These are phyloP conservation scores for Penicillium freii DNA, from an alignment of 2,329 filamentous ascomycete species.

Conservation along the genomic window DNA sequence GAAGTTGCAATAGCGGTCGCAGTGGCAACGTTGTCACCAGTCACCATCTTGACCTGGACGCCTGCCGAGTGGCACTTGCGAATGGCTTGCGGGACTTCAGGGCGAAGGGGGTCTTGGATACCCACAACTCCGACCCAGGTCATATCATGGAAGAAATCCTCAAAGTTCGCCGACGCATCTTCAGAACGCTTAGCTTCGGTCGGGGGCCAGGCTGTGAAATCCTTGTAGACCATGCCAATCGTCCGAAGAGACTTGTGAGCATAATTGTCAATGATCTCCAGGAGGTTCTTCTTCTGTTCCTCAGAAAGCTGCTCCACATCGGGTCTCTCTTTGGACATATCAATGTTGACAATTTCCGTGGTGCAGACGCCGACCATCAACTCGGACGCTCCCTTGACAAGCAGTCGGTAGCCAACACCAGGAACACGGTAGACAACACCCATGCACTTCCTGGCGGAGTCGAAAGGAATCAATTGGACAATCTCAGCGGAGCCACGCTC, in stretches of 20 bases:
- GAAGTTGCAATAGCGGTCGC: slow-evolving; percentile 71
- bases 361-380: slow-evolving; percentile 43
- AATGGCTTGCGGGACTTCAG: slow-evolving; percentile 67
- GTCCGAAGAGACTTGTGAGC: slow-evolving; percentile 65
- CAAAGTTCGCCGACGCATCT: slow-evolving; percentile 62
- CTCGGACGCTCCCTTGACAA: slow-evolving; percentile 51
- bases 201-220: slow-evolving; percentile 69
- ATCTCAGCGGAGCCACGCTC: slow-evolving; percentile 61
- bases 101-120: slow-evolving; percentile 71
- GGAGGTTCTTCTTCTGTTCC: slow-evolving; percentile 26
- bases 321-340: slow-evolving; percentile 25
- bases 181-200: slow-evolving; percentile 54
- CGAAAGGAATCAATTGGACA: slow-evolving; percentile 70
- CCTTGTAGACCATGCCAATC: slow-evolving; percentile 70
- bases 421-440: slow-evolving; percentile 46
- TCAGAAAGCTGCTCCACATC: slow-evolving; percentile 27
- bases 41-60: slow-evolving; percentile 72
- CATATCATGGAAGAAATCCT: slow-evolving; percentile 69
- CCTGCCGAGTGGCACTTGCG: slow-evolving; percentile 65
- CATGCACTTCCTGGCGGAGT: slow-evolving; percentile 70
- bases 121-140: slow-evolving; percentile 70
- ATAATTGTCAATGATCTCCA: slow-evolving; percentile 43
- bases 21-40: slow-evolving; percentile 68
- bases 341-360: slow-evolving; percentile 34
- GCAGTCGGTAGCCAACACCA: slow-evolving; percentile 42